These are phyloP conservation scores for Thraustochytrium sp. DNA, from an alignment of 352 stramenopile species.

Conservation along the genomic window DNA sequence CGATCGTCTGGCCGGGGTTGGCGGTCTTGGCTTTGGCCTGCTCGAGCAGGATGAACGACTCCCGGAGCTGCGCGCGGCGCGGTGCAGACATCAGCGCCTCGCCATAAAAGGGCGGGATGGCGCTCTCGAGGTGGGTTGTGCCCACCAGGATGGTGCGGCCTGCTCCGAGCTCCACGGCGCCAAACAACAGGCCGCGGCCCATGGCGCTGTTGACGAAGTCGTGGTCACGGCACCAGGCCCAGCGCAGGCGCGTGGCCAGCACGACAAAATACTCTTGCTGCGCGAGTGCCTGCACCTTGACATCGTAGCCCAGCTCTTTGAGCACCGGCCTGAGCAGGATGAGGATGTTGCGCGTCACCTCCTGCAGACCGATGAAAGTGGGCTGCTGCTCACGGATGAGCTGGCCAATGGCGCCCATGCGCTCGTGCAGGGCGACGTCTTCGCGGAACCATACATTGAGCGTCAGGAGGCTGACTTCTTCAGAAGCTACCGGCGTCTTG, in stretches of 20 bases:
- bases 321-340: not conserved
- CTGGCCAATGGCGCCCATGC: not conserved
- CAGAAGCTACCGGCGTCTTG: too few relatives aligned
- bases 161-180: not conserved
- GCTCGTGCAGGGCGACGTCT: not conserved
- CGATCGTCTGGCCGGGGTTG: not conserved
- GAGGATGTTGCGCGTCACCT: slow-evolving; percentile 19
- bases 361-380: slow-evolving; percentile 20
- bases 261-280: slow-evolving; percentile 17
- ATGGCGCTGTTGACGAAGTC: not conserved
- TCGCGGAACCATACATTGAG: slow-evolving; percentile 36
- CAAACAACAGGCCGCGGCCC: slow-evolving; percentile 10
- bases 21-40: not conserved
- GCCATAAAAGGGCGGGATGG: slow-evolving; percentile 7
- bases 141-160: not conserved
- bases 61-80: not conserved
- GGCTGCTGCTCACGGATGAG: not conserved
- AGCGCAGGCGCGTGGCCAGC: not conserved
- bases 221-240: not conserved
- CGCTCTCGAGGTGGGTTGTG: slow-evolving; percentile 33
- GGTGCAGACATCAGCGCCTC: not conserved
- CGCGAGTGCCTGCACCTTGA: not conserved
- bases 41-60: not conserved
- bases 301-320: slow-evolving; percentile 5
- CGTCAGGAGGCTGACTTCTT: not conserved